Conservation (phyloP, 2,329 filamentous ascomycete genomes). For the Penicillium sclerotiorum region DNA sequence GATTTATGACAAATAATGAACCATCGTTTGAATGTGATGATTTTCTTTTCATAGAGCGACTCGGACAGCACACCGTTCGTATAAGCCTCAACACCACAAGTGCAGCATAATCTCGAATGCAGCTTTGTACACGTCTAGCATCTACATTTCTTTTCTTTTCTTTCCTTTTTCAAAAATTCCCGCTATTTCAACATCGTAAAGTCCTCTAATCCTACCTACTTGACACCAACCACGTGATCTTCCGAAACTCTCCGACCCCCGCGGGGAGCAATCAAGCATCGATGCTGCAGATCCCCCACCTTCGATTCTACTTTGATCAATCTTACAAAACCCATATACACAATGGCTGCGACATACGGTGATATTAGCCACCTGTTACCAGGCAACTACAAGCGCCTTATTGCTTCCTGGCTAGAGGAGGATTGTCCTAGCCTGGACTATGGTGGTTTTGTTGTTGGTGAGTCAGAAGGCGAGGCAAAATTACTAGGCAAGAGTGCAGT, state of each 20-base stretch:
- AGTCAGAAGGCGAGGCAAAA: slow-evolving; percentile 46
- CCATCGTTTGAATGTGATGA: too few species aligned
- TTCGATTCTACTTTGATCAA: background rate
- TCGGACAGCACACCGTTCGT: too few species aligned
- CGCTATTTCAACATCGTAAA: too few species aligned
- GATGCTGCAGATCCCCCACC: slow-evolving; percentile 10
- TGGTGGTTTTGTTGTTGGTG: slow-evolving; percentile 91
- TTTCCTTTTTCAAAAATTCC: too few species aligned
- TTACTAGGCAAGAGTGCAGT: slow-evolving; percentile 62
- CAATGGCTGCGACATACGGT: slow-evolving; percentile 61
- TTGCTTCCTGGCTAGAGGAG: slow-evolving; percentile 87
- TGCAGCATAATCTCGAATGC: too few species aligned
- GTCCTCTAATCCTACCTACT: too few species aligned
- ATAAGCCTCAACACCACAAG: too few species aligned
- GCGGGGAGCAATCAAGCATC: slow-evolving; percentile 10
- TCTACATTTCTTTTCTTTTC: too few species aligned
- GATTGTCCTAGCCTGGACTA: slow-evolving; percentile 97
- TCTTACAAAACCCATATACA: background rate
- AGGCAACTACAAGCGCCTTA: slow-evolving; percentile 76
- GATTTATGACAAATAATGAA: slow-evolving; percentile 19
- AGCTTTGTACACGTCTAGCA: too few species aligned
- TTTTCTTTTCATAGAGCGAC: too few species aligned
- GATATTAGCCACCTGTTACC: slow-evolving; percentile 75
- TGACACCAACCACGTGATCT: slow-evolving; percentile 17
- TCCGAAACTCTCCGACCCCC: slow-evolving; percentile 13